Evolutionary conservation across 257 asterid genomes (phyloP).

Genomic region (Primulina eburnea): DNA sequence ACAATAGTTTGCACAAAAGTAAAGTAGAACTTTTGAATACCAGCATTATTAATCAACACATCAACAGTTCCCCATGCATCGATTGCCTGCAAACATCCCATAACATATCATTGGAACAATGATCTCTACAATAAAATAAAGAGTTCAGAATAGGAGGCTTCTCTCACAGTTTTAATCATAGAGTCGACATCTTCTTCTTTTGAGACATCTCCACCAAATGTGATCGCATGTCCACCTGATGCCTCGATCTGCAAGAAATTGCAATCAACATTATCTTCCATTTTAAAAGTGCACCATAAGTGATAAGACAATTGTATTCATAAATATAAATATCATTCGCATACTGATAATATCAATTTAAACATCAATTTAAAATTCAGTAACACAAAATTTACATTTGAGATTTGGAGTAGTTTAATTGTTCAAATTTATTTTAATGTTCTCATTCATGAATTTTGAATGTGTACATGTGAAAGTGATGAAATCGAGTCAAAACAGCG

Average conservation of each 20-base stretch:
- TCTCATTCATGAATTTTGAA: too few relatives aligned
- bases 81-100: conserved; percentile 63
- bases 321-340: neutral
- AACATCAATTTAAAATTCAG: neutral
- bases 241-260: conserved; percentile 70
- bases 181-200: conserved; percentile 90
- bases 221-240: conserved; percentile 79
- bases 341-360: neutral
- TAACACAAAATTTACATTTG: conserved; percentile 2
- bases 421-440: too few relatives aligned
- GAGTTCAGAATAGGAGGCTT: conserved; percentile 14
- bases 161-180: conserved; percentile 83
- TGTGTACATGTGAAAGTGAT: too few relatives aligned
- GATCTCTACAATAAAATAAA: conserved; percentile 10
- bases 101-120: conserved; percentile 29
- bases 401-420: too few relatives aligned
- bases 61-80: conserved; percentile 95
- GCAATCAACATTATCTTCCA: conserved; percentile 2
- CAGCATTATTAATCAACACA: conserved; percentile 88
- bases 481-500: too few relatives aligned
- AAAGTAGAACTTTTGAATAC: conserved; percentile 33
- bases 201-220: conserved; percentile 93
- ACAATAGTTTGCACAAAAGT: conserved; percentile 16
- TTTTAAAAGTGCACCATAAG: neutral
- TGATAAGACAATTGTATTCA: neutral